A percentile compares a stretch with the other conserved stretches of the same genome.
Conservation (phyloP, 495 filamentous ascomycete genomes). For the Aspergillus sclerotioniger region DNA sequence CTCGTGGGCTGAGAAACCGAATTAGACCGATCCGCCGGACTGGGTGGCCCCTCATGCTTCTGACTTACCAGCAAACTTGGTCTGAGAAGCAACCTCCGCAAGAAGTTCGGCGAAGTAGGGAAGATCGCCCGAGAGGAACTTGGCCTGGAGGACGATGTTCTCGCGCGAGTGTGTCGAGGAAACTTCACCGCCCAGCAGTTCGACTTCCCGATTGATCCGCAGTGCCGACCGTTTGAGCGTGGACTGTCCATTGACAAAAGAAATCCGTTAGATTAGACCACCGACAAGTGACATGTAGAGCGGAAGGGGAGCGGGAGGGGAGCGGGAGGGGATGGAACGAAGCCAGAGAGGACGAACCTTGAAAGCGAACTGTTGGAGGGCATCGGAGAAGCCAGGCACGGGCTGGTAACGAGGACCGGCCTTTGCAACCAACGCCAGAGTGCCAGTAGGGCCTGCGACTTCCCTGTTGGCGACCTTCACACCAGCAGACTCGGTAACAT, state of each 20-base stretch:
- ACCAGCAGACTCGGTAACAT: slow-evolving; percentile 77
- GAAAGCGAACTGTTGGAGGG: slow-evolving; percentile 91
- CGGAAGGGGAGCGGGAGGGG: not conserved
- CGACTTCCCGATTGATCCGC: slow-evolving; percentile 89
- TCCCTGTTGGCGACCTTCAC: slow-evolving; percentile 91
- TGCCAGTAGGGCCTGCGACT: slow-evolving; percentile 80
- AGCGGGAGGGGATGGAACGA: slow-evolving; percentile 17
- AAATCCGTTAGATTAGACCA: slow-evolving; percentile 10
- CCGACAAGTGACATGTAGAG: not conserved
- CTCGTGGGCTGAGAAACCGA: slow-evolving; percentile 64
- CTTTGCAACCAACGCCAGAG: slow-evolving; percentile 85
- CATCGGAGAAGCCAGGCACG: slow-evolving; percentile 83
- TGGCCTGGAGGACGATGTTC: slow-evolving; percentile 85
- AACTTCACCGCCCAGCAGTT: slow-evolving; percentile 88
- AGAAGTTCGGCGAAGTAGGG: slow-evolving; percentile 97
- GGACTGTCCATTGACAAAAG: slow-evolving; percentile 53
- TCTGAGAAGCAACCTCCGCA: slow-evolving; percentile 82
- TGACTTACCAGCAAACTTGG: slow-evolving; percentile 76
- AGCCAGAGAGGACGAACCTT: slow-evolving; percentile 62
- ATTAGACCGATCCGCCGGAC: slow-evolving; percentile 3
- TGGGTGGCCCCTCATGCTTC: not conserved
- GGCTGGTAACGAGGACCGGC: slow-evolving; percentile 90
- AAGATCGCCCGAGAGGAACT: slow-evolving; percentile 90
- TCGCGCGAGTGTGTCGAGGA: slow-evolving; percentile 84
- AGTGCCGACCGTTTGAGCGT: slow-evolving; percentile 82